Evolutionary conservation across 2,329 filamentous ascomycete species (phyloP), one percentile per base, ranked within the genome.

Genomic region (Colletotrichum sp.): DNA sequence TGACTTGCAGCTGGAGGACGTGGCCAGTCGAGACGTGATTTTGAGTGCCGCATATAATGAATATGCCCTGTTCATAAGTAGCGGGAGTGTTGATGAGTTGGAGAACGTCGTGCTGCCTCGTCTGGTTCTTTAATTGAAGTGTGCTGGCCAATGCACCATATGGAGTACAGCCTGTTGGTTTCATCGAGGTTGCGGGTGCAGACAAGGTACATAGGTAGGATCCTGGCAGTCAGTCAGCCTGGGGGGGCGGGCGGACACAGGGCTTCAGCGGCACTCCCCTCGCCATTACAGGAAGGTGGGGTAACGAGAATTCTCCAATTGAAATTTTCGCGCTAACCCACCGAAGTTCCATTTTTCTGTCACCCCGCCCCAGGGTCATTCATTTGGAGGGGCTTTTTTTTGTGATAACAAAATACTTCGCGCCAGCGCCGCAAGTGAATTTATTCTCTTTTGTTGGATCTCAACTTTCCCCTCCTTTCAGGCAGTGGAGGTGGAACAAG

Each of bases 41-140:
- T 49, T 73, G 30, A 72, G 64, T 24, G 76, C 73, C 30, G 76
- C 76, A 9, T 77, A 76, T 32, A 77, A 77, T 12, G 68, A 76
- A 66, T 78, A 82, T 12, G 75, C 78, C 8, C 80, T 85, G 34
- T 80, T 83, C 21, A 65, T 82, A 5, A 81, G 81, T 3, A 87
- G 76, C 59, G 68, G 73, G 5, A 73, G 59, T 26, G 64, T 28
- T 6, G 64, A 73, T 6, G 73, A 76, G 30, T 34, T 76, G 59
- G 73, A 76, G 34, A 26, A 52, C 34, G 67, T 59, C 12, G 64
- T 73, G 21, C 64, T 76, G 9, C 70, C 73, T 52, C 64, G 64
- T 18, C 49, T 76, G 10, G 49, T 76, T 8, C 70, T 76, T 6
- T 76, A 68, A 57, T 34, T 8, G 16, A 28, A n/a, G 9, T 13